Conservation (phyloP, 305 asterid genomes). For the Fraxinus paxiana region DNA sequence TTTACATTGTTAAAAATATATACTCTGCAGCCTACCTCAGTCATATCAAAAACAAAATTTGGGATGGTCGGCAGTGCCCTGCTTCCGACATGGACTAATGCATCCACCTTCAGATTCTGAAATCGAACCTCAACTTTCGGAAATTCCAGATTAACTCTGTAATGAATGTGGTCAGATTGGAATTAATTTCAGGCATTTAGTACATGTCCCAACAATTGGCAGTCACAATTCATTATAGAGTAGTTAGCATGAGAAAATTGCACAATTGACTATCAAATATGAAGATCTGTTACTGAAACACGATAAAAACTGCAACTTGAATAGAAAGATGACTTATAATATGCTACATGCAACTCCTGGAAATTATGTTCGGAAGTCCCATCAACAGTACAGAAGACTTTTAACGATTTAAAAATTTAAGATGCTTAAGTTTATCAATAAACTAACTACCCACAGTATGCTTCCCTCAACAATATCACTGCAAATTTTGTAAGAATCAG, state of each 20-base stretch:
- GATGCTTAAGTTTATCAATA: background rate
- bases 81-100: conserved; percentile 63
- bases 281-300: background rate
- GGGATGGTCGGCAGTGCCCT: conserved; percentile 81
- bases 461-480: background rate
- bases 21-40: conserved; percentile 46
- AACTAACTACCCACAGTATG: background rate
- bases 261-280: background rate
- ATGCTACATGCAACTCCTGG: background rate
- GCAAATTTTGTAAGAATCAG: background rate
- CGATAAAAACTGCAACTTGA: background rate
- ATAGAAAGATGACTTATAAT: background rate
- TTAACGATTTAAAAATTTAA: background rate
- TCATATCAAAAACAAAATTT: conserved; percentile 63
- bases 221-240: background rate
- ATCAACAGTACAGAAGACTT: background rate
- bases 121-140: conserved; percentile 73
- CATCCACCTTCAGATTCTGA: conserved; percentile 58
- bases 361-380: background rate
- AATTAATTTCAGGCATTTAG: background rate
- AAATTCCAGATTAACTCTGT: conserved; percentile 62
- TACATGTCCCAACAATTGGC: background rate
- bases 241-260: background rate
- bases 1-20: conserved; percentile 6
- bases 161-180: background rate